Percentiles rank a stretch among this genome's conserved stretches.
These are phyloP conservation scores for Elaeis oleifera DNA, from an alignment of 202 grass and related monocot genomes.

Conservation along the genomic window DNA sequence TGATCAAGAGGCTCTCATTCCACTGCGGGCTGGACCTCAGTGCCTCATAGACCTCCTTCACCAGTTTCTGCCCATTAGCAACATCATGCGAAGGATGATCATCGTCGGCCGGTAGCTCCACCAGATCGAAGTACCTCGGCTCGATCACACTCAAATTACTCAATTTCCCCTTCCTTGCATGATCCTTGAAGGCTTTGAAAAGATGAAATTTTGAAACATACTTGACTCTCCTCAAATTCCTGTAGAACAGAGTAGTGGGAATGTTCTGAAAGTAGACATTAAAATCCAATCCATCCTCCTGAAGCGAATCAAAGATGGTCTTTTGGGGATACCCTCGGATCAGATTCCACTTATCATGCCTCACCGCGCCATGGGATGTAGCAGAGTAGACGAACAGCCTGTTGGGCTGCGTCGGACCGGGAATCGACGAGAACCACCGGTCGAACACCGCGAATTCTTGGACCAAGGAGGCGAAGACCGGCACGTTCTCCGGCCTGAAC, in stretches of 20 bases:
- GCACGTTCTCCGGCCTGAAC: slow-evolving; percentile 58
- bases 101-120: slow-evolving; percentile 55
- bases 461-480: slow-evolving; percentile 58
- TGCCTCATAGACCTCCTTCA: slow-evolving; percentile 91
- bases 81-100: slow-evolving; percentile 97
- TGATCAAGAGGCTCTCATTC: slow-evolving; percentile 62
- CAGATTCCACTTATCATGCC: slow-evolving; percentile 66
- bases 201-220: slow-evolving; percentile 43
- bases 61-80: slow-evolving; percentile 61
- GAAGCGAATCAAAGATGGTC: slow-evolving; percentile 89
- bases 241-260: slow-evolving; percentile 83
- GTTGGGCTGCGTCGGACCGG: slow-evolving; percentile 83
- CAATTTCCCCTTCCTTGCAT: slow-evolving; percentile 42
- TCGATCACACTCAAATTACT: slow-evolving; percentile 69
- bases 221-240: slow-evolving; percentile 49
- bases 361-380: slow-evolving; percentile 77
- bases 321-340: slow-evolving; percentile 79
- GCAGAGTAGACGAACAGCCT: slow-evolving; percentile 91
- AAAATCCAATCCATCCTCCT: slow-evolving; percentile 41
- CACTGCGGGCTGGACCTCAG: slow-evolving; percentile 76
- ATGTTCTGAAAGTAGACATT: slow-evolving; percentile 78
- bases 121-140: slow-evolving; percentile 77
- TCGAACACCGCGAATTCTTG: slow-evolving; percentile 76
- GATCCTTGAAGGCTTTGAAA: slow-evolving; percentile 41
- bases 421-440: slow-evolving; percentile 94